Evolutionary conservation across 768 basidiomycete genomes (phyloP), one percentile per base, ranked within the genome.

Genomic region (Calocera cornea): DNA sequence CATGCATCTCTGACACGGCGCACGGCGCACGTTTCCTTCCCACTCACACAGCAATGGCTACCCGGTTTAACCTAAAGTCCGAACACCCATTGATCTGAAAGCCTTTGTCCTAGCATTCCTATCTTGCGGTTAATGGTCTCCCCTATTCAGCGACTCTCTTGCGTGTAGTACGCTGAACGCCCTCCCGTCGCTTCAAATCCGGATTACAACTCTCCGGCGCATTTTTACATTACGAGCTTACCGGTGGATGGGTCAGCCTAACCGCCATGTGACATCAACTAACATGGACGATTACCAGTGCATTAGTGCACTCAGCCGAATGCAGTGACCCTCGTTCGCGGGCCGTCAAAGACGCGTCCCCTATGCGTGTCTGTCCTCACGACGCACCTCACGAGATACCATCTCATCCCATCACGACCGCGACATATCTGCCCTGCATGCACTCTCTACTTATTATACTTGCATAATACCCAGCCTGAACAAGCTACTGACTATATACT

Each of bases 341-440:
- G 54, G 54, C 7, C 54, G 14, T 60, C 31, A 33, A 16, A 27
- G 54, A 60, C 54, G 54, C 54, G 54, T 60, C 54, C 54, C 54
- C 31, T 60, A 60, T 60, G 54, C 54, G 54, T 60, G 54, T 60
- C 31, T 60, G 54, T 19, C 54, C 54, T 33, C 31, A 60, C 54
- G 5, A 60, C 44, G 24, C 44, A 47, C 5, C 19, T 47, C 54
- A 7, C 31, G 31, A 60, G 54, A 60, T 60, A 60, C 54, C 54
- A 60, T 33, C 54, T 5, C 44, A 7, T 38, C 36, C 44, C 54
- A 60, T 60, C 31, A 60, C 54, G 54, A 60, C 54, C 14, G 7
- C 14, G 14, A 60, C 31, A 60, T 27, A 60, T 47, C 24, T 24
- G 31, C 31, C 27, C 31, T 33, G 11, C 16, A 60, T 60, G 54